Base-by-base conservation (phyloP, 1,284 basidiomycete species). In the Mycena sp. region DNA sequence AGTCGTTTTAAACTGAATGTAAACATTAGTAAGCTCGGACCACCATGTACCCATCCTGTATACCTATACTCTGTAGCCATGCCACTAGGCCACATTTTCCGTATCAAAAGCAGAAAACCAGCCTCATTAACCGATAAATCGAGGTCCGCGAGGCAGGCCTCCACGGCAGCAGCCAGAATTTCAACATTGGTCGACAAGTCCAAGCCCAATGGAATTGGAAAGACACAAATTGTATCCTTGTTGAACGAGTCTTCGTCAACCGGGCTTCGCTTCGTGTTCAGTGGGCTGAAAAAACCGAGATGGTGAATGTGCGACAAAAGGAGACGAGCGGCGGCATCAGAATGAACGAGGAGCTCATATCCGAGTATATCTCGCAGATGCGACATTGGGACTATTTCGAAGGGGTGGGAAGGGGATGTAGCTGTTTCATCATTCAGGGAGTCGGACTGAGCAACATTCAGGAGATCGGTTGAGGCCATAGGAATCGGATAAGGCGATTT, bases 121-220 rank as follows among this genome's bases (percentile, higher is more conserved):
- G 87, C 83, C 80, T 96, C 94, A 76, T 94, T 94, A 41, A 90
- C 84, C 0, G 91, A 88, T 30, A 95, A 81, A 78, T 94, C 89
- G 37, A 93, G 79, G 74, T 94, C 92, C 3, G 85, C 83, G 25
- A 96, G 81, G 73, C 90, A 91, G 1, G 87, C 86, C 78, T 95
- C 93, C n/a, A 95, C 87, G 0, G 91, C 86, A 8, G 89, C 85
- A 13, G 94, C 87, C 37, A 96, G 83, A 0, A 86, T 88, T 77
- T 95, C 93, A 5, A 95, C 92, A 52, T 90, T 88, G 11, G 86
- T 85, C 0, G 93, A 92, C 10, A 90, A 81, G 77, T 95, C 94
- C 59, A 94, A 84, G 0, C 91, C 88, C 4, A 92, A 80, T 0
- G 94, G 93, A 16, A 95, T 78, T 0, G 89, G 88, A 76, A 94